phyloP scores from a whole-genome alignment of 2,329 filamentous ascomycete species.

The Paraconiothyrium brasiliense region DNA sequence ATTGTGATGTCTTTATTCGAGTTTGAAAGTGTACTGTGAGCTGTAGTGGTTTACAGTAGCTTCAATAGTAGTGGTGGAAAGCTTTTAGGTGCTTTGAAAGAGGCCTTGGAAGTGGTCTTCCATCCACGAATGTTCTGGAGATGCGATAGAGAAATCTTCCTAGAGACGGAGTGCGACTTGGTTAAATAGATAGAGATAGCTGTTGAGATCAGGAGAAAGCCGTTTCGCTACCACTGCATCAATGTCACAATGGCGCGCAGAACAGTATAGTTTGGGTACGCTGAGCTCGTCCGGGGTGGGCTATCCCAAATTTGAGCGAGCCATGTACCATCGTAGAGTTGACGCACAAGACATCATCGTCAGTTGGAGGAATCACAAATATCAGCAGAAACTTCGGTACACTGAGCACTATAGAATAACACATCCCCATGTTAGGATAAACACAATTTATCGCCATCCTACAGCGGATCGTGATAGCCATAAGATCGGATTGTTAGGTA shows the following conservation, averaged over 20 bases:
- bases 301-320: background rate
- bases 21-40: background rate
- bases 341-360: background rate
- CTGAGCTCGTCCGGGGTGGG: background rate
- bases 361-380: background rate
- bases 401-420: background rate
- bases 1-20: background rate
- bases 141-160: background rate
- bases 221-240: background rate
- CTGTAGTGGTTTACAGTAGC: background rate
- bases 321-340: background rate
- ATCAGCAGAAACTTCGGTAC: background rate
- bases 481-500: background rate
- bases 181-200: background rate
- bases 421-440: background rate
- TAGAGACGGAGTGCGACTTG: background rate
- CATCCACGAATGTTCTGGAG: background rate
- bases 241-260: background rate
- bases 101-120: background rate
- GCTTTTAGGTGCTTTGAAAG: background rate
- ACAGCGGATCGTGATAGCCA: background rate
- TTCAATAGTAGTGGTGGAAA: background rate
- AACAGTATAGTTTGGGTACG: background rate
- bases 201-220: background rate
- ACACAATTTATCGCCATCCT: background rate